Percentiles rank a stretch among this genome's conserved stretches.
Conservation (phyloP, 805 yeast genomes). For the Candida peoriensis region DNA sequence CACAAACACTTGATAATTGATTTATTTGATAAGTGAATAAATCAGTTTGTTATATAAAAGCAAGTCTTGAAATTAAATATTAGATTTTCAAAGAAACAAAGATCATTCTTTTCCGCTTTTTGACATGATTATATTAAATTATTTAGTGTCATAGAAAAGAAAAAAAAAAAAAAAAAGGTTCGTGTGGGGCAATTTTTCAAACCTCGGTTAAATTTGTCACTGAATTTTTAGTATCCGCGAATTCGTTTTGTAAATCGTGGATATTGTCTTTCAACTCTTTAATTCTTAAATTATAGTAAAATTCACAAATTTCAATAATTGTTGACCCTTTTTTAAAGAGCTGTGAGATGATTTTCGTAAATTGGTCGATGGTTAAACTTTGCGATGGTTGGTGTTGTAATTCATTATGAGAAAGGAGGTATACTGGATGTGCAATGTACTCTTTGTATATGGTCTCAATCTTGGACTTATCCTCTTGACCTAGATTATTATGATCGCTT, state of each 20-base stretch:
- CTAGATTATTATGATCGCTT: too few species aligned
- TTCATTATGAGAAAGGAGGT: conserved; percentile 20
- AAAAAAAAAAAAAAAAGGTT: too few species aligned
- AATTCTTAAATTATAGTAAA: conserved; percentile 12
- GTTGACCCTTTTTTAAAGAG: neutral
- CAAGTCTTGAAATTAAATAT: too few species aligned
- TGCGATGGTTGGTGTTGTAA: too few species aligned
- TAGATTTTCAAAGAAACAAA: too few species aligned
- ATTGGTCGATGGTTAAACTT: too few species aligned
- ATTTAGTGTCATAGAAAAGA: too few species aligned
- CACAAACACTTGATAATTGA: too few species aligned
- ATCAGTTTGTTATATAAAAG: too few species aligned
- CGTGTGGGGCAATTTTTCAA: neutral
- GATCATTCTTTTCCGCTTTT: too few species aligned
- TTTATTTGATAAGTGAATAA: too few species aligned
- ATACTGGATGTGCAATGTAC: conserved; percentile 18
- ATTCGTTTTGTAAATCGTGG: conserved; percentile 6
- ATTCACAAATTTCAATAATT: conserved; percentile 20
- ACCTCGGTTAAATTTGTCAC: conserved; percentile 2
- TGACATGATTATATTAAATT: too few species aligned
- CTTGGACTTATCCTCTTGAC: conserved; percentile 1
- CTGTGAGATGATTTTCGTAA: conserved; percentile 4
- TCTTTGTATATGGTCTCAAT: conserved; percentile 10
- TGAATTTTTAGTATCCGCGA: conserved; percentile 4
- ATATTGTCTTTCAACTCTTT: conserved; percentile 14